Conservation (phyloP, 768 basidiomycete species). For the Mycena pura region DNA sequence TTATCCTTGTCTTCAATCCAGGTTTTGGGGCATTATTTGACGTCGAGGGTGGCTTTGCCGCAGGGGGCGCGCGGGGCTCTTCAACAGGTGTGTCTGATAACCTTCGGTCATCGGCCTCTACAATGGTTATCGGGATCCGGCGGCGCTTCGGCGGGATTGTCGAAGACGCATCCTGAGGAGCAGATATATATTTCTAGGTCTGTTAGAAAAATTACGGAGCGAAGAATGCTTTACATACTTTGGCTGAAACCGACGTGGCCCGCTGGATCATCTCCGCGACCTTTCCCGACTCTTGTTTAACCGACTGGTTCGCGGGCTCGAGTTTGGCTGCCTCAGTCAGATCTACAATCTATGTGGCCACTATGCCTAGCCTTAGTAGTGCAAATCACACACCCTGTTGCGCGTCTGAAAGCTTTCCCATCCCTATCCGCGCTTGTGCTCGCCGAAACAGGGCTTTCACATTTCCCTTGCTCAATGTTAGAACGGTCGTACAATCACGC, state of each 20-base stretch:
- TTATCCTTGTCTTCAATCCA: neutral
- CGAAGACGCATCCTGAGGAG: slow-evolving; percentile 20
- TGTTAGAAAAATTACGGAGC: neutral
- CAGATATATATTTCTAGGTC: slow-evolving; percentile 36
- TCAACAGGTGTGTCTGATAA: slow-evolving; percentile 16
- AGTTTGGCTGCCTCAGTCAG: slow-evolving; percentile 60
- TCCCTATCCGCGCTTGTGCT: slow-evolving; percentile 69
- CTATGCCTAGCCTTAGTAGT: too few relatives aligned
- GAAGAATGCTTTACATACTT: slow-evolving; percentile 31
- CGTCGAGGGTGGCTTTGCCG: slow-evolving; percentile 5
- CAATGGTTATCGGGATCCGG: slow-evolving; percentile 53
- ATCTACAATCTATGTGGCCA: too few relatives aligned
- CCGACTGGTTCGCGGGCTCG: slow-evolving; percentile 69
- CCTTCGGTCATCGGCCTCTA: slow-evolving; percentile 19
- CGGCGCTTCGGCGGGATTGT: slow-evolving; percentile 48
- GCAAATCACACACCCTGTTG: slow-evolving; percentile 56
- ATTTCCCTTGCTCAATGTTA: slow-evolving; percentile 62
- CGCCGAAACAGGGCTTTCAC: slow-evolving; percentile 84
- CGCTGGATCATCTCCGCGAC: slow-evolving; percentile 49
- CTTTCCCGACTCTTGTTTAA: slow-evolving; percentile 67
- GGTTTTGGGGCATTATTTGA: neutral
- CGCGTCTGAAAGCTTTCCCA: slow-evolving; percentile 65
- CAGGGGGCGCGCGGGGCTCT: slow-evolving; percentile 2
- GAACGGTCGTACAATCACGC: slow-evolving; percentile 74
- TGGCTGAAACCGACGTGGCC: slow-evolving; percentile 44